Conservation (phyloP, 2,329 filamentous ascomycete genomes). For the Diaporthe sp. region DNA sequence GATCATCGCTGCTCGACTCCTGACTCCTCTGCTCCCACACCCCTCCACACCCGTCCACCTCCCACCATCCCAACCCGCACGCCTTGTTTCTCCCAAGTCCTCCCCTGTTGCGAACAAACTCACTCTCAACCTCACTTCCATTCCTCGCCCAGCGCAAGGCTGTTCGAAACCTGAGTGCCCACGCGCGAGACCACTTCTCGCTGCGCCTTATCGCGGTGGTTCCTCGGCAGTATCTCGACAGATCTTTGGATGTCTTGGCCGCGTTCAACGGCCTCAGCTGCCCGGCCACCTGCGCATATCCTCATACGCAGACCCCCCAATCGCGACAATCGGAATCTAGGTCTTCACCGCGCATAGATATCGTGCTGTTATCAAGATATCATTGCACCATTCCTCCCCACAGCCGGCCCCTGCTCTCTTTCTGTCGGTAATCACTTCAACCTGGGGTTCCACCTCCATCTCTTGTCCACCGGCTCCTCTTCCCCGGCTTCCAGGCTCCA, state of each 20-base stretch:
- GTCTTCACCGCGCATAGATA: constrained; percentile 5
- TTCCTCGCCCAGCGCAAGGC: not conserved
- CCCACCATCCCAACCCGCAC: constrained; percentile 21
- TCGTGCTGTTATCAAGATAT: constrained; percentile 27
- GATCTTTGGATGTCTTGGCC: not conserved
- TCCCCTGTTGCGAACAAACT: not conserved
- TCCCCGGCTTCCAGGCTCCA: constrained; percentile 34
- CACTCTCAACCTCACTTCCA: not conserved
- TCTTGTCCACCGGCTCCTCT: constrained; percentile 20
- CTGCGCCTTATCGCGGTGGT: constrained; percentile 21
- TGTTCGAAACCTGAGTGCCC: not conserved
- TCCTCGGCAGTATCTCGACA: constrained; percentile 21
- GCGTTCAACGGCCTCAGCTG: constrained; percentile 2
- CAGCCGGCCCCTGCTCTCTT: constrained; percentile 1
- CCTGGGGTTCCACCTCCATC: constrained; percentile 25
- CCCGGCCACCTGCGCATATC: constrained; percentile 6
- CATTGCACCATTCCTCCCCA: constrained; percentile 15
- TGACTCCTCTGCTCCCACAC: constrained; percentile 8
- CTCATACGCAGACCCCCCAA: not conserved
- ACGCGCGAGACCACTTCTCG: not conserved
- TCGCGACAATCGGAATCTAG: constrained; percentile 9
- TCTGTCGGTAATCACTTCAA: constrained; percentile 9
- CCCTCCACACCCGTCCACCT: constrained; percentile 14
- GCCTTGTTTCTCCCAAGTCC: not conserved
- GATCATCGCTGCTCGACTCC: constrained; percentile 26